Evolutionary conservation across 495 filamentous ascomycete genomes (phyloP).

Genomic region (Neurospora cerealis): DNA sequence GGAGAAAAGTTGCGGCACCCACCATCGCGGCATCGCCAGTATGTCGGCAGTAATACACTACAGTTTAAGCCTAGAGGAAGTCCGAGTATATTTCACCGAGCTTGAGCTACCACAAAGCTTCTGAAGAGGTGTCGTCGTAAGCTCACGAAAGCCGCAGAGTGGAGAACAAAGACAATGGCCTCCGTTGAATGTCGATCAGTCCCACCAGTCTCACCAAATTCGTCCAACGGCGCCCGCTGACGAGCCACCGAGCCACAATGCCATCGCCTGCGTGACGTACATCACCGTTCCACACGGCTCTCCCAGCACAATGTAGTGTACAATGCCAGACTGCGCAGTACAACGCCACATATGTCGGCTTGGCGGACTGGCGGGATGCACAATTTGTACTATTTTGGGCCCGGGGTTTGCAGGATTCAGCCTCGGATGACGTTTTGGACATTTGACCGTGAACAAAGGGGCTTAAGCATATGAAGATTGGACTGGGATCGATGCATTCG

Average conservation of each 20-base stretch:
- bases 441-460: not conserved
- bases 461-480: not conserved
- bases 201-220: not conserved
- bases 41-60: too few relatives aligned
- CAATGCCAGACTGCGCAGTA: too few relatives aligned
- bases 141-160: not conserved
- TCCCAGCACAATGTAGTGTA: not conserved
- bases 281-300: not conserved
- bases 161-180: not conserved
- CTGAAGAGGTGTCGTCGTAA: not conserved
- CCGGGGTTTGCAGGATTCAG: not conserved
- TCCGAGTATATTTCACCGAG: not conserved
- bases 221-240: not conserved
- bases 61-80: too few relatives aligned
- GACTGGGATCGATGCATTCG: not conserved
- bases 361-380: not conserved
- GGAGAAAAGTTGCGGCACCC: not conserved
- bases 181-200: not conserved
- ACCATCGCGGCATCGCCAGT: too few relatives aligned
- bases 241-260: not conserved
- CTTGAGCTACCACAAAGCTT: not conserved
- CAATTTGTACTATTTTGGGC: not conserved
- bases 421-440: not conserved
- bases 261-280: not conserved
- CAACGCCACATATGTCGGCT: not conserved